Evolutionary conservation across 2,329 filamentous ascomycete species (phyloP).

Genomic region (Lizonia empirigonia): DNA sequence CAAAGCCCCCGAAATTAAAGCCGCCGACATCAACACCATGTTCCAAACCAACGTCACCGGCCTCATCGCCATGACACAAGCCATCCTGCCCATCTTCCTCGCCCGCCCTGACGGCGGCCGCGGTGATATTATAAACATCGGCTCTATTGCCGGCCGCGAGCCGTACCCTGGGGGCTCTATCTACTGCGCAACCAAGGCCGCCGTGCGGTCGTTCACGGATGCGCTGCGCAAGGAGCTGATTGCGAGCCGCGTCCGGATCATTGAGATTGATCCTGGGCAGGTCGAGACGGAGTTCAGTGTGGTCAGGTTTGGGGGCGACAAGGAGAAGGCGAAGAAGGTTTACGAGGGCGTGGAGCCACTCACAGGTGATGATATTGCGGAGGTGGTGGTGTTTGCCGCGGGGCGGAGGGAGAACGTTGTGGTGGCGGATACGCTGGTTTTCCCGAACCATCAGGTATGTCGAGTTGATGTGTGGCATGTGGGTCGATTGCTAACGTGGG

Average conservation of each 20-base stretch:
- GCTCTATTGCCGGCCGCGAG: slow-evolving; percentile 88
- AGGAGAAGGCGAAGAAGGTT: slow-evolving; percentile 85
- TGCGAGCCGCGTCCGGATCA: slow-evolving; percentile 77
- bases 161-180: slow-evolving; percentile 85
- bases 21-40: slow-evolving; percentile 85
- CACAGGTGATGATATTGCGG: slow-evolving; percentile 88
- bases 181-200: slow-evolving; percentile 93
- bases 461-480: not conserved
- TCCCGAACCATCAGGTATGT: slow-evolving; percentile 85
- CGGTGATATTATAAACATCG: slow-evolving; percentile 96
- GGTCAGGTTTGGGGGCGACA: slow-evolving; percentile 86
- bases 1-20: slow-evolving; percentile 79
- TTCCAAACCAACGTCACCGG: slow-evolving; percentile 93
- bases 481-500: slow-evolving; percentile 18
- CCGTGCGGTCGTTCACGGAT: slow-evolving; percentile 83
- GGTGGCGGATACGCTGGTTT: slow-evolving; percentile 83
- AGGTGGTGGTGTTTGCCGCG: slow-evolving; percentile 85
- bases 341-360: slow-evolving; percentile 76
- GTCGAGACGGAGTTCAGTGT: slow-evolving; percentile 94
- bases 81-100: slow-evolving; percentile 81
- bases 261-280: slow-evolving; percentile 89
- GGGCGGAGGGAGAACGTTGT: slow-evolving; percentile 89
- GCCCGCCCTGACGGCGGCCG: slow-evolving; percentile 69
- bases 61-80: slow-evolving; percentile 95
- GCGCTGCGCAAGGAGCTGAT: slow-evolving; percentile 82